Evolutionary conservation across 345 rosid species (phyloP), one percentile per base, ranked within the genome.

Genomic region (Eucalyptus erythrocorys): DNA sequence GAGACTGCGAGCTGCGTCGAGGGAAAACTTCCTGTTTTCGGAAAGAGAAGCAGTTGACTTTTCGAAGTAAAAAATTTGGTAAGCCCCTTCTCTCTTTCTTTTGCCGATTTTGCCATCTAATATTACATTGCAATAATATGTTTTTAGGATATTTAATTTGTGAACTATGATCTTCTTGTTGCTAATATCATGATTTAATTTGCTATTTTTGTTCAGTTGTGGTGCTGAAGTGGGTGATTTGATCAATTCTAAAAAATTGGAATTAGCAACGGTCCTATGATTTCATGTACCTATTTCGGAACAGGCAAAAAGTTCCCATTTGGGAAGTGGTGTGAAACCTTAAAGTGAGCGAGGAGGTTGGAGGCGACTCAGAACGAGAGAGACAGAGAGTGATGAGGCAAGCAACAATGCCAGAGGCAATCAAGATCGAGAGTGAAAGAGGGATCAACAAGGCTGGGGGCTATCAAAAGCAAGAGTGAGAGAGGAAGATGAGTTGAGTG

Each of bases 261-360:
- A 48, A 48, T 13, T 48, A 48, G 4, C 13, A 47, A 47, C 4
- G 4, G 13, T 11, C 48, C 4, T 47, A 47, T 47, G 48, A 47
- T 47, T 47, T 47, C 48, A 11, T 47, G 48, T 11, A 12, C 48
- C 13, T 1, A 48, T 13, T 48, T 13, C 5, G 49, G 49, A 48
- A 48, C 14, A 13, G 5, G 13, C 15, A 13, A 48, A 48, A 48
- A 13, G 15, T 13, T 15, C 49, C 5, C 14, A 4, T 1, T 48
- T 48, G 5, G 49, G 14, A 48, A 48, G 49, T 12, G 14, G 49
- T 1, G 16, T 1, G 2, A 48, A 5, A 48, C 50, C 2, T 48
- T 1, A 48, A 5, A 4, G 5, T 2, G 1, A 48, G 50, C 15
- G 6, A 48, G 2, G 2, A 48, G 50, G 16, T 0, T 5, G 5